A percentile compares a stretch with the other conserved stretches of the same genome.
Evolutionary conservation across 495 filamentous ascomycete genomes (phyloP).

Genomic region (Parmelia sp.): DNA sequence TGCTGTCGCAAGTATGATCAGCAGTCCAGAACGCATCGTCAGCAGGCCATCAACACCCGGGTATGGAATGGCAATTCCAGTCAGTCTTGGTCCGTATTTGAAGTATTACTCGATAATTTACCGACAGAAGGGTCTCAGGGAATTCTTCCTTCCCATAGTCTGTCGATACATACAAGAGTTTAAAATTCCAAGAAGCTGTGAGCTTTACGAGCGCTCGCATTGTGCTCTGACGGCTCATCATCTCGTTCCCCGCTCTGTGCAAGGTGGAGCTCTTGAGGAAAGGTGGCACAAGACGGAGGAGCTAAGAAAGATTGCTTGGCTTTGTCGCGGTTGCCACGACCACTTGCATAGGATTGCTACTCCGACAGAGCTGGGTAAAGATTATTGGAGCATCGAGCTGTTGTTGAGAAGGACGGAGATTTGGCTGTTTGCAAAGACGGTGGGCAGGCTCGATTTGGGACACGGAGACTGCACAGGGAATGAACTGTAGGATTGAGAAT

Average conservation of each 20-base stretch:
- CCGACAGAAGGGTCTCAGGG: not conserved
- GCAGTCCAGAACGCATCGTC: not conserved
- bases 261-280: not conserved
- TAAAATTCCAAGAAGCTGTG: not conserved
- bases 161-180: not conserved
- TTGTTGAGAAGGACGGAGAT: conserved; percentile 9
- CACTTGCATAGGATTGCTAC: not conserved
- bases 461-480: not conserved
- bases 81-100: not conserved
- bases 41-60: not conserved
- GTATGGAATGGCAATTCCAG: not conserved
- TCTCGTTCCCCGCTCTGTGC: not conserved
- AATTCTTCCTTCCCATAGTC: not conserved
- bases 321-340: conserved; percentile 5
- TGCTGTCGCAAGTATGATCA: not conserved
- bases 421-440: not conserved
- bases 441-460: not conserved
- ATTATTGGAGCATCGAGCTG: conserved; percentile 1
- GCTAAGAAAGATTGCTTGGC: not conserved
- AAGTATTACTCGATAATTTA: not conserved
- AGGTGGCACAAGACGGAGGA: not conserved
- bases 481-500: no score
- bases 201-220: not conserved
- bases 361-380: not conserved
- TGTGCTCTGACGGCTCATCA: not conserved